phyloP scores from a whole-genome alignment of 331 rosid species.

The Phaseolus coccineus region DNA sequence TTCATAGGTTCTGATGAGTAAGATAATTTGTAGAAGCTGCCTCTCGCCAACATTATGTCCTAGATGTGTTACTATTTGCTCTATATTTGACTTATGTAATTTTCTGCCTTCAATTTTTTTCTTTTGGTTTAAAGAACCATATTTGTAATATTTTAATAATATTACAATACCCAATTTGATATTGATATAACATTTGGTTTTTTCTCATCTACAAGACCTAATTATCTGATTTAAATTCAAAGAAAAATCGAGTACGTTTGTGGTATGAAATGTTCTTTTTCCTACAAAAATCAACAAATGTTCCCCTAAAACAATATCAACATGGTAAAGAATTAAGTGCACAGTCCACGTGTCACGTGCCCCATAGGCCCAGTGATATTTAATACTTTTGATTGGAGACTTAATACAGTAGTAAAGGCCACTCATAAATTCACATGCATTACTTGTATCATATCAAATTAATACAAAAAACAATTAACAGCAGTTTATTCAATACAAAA shows the following conservation, averaged over 20 bases:
- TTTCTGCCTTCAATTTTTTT: not conserved
- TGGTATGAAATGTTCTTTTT: not conserved
- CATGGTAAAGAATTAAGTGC: too few relatives aligned
- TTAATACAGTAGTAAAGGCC: not conserved
- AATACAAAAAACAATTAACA: too few relatives aligned
- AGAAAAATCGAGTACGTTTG: not conserved
- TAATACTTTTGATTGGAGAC: constrained; percentile 2
- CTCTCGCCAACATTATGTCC: too few relatives aligned
- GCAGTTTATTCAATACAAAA: too few relatives aligned
- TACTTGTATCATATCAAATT: not conserved
- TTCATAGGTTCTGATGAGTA: not conserved
- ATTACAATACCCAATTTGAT: not conserved
- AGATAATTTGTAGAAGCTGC: not conserved
- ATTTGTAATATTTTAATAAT: too few relatives aligned
- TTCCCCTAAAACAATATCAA: too few relatives aligned
- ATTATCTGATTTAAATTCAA: too few relatives aligned
- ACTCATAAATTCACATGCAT: not conserved
- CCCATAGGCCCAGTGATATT: constrained; percentile 33
- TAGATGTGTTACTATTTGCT: too few relatives aligned
- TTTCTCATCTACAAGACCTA: too few relatives aligned
- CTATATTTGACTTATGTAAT: too few relatives aligned
- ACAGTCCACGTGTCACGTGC: constrained; percentile 54
- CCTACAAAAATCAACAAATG: too few relatives aligned
- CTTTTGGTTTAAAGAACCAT: not conserved
- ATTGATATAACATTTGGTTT: not conserved